Percentiles rank a stretch among this genome's conserved stretches.
These are phyloP conservation scores for Aegilops tauschii DNA, from an alignment of 176 grass and related monocot species.

Conservation along the genomic window DNA sequence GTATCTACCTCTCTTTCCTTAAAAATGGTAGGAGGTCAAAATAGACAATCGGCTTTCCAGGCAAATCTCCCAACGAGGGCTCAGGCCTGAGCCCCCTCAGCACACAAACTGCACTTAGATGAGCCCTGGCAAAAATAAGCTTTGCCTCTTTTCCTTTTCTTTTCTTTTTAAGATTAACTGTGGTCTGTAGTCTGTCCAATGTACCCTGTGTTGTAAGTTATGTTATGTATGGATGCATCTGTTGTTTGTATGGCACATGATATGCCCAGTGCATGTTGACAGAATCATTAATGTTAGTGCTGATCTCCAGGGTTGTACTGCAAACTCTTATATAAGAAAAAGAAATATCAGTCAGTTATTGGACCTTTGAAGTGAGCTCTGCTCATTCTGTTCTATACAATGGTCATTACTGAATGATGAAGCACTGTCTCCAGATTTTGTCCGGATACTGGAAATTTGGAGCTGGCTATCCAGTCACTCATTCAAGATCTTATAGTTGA, in stretches of 20 bases:
- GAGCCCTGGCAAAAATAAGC: conserved; percentile 48
- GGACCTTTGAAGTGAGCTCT: neutral
- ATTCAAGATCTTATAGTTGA: neutral
- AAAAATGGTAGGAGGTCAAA: conserved; percentile 70
- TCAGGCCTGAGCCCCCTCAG: conserved; percentile 59
- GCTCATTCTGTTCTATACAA: neutral
- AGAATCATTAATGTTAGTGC: conserved; percentile 42
- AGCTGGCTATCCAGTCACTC: neutral
- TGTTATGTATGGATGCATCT: conserved; percentile 48
- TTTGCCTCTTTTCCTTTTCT: conserved; percentile 32
- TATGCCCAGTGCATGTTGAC: conserved; percentile 36
- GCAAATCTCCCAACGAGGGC: conserved; percentile 76
- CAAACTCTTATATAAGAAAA: conserved; percentile 26
- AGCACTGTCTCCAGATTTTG: neutral
- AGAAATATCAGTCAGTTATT: conserved; percentile 6
- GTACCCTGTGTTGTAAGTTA: conserved; percentile 52
- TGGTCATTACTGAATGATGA: neutral
- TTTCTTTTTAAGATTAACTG: conserved; percentile 38
- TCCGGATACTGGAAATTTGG: neutral
- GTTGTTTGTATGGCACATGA: conserved; percentile 37
- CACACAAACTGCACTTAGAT: conserved; percentile 43
- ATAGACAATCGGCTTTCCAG: conserved; percentile 94
- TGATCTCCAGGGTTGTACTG: conserved; percentile 44
- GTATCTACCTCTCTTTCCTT: conserved; percentile 69
- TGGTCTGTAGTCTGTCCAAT: conserved; percentile 36